Percentiles rank a stretch among this genome's conserved stretches.
Conservation (phyloP, 1,284 basidiomycete species). For the Cutaneotrichosporon daszewskae region DNA sequence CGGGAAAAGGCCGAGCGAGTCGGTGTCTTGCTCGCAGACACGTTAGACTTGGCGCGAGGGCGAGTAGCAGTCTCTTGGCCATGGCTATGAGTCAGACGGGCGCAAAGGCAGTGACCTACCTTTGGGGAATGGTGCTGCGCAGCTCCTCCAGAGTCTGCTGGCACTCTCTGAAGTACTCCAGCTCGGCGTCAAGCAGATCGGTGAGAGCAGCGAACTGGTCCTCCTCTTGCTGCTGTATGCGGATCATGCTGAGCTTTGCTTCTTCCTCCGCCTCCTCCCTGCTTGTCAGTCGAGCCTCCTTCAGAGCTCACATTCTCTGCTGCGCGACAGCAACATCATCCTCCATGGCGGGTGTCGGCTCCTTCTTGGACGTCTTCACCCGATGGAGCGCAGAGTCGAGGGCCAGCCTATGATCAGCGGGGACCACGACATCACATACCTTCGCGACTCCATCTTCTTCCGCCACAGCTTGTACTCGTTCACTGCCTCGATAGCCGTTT, state of each 20-base stretch:
- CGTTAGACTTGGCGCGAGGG: slow-evolving; percentile 10
- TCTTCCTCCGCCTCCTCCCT: slow-evolving; percentile 79
- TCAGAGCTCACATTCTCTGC: slow-evolving; percentile 67
- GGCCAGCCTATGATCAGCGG: slow-evolving; percentile 54
- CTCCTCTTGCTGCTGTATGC: slow-evolving; percentile 69
- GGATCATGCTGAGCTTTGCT: slow-evolving; percentile 64
- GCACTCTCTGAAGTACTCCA: slow-evolving; percentile 67
- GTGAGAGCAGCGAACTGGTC: slow-evolving; percentile 61
- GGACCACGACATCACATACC: slow-evolving; percentile 49
- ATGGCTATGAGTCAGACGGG: background rate
- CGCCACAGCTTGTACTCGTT: slow-evolving; percentile 45
- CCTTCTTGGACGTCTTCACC: slow-evolving; percentile 56
- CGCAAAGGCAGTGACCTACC: slow-evolving; percentile 39
- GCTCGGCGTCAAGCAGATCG: slow-evolving; percentile 63
- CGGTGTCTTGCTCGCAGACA: slow-evolving; percentile 17
- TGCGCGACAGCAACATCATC: slow-evolving; percentile 66
- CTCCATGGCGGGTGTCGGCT: slow-evolving; percentile 63
- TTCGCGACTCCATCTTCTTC: slow-evolving; percentile 65
- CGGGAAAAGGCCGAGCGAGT: slow-evolving; percentile 2
- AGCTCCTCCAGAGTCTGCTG: slow-evolving; percentile 63
- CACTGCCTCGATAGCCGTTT: slow-evolving; percentile 50
- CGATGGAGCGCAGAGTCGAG: slow-evolving; percentile 71
- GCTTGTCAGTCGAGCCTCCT: background rate
- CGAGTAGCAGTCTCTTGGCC: background rate
- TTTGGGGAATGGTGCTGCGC: slow-evolving; percentile 59